Evolutionary conservation across 73 alveolate species (phyloP).

Genomic region (Stentor roeselii): DNA sequence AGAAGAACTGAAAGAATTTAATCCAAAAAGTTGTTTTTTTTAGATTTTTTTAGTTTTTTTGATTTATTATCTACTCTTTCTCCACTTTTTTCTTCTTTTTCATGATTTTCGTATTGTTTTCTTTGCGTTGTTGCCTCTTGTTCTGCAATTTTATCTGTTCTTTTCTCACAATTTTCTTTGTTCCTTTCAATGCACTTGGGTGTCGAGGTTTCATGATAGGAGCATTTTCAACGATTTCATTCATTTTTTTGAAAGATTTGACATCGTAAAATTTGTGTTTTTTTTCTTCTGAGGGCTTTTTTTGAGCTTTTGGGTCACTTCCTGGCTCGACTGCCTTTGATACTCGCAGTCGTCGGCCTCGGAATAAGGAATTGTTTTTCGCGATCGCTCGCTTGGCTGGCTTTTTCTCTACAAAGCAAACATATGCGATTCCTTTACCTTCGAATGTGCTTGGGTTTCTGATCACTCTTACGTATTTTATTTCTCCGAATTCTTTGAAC

Average conservation of each 20-base stretch:
- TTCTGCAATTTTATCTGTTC: conserved; percentile 24
- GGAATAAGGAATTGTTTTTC: conserved; percentile 28
- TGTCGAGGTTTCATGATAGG: conserved; percentile 27
- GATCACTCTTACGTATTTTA: conserved; percentile 63
- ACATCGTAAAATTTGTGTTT: not conserved
- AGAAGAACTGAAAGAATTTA: too few relatives aligned
- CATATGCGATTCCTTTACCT: conserved; percentile 82
- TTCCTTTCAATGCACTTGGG: conserved; percentile 37
- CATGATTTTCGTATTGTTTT: not conserved
- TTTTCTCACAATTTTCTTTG: conserved; percentile 18
- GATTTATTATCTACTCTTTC: not conserved
- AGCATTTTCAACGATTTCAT: conserved; percentile 31
- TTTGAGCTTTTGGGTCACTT: not conserved
- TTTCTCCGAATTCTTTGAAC: conserved; percentile 58
- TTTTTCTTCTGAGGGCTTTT: not conserved
- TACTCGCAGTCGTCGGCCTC: conserved; percentile 64
- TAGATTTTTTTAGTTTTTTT: too few relatives aligned
- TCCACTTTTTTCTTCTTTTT: not conserved
- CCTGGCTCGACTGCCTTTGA: conserved; percentile 53
- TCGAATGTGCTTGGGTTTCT: conserved; percentile 59
- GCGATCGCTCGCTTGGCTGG: conserved; percentile 53
- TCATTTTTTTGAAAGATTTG: not conserved
- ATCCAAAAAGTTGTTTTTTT: too few relatives aligned
- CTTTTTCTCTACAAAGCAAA: conserved; percentile 40
- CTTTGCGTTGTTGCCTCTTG: not conserved